These are phyloP conservation scores for Xylaria sp. DNA, from an alignment of 2,329 filamentous ascomycete species.

Conservation along the genomic window DNA sequence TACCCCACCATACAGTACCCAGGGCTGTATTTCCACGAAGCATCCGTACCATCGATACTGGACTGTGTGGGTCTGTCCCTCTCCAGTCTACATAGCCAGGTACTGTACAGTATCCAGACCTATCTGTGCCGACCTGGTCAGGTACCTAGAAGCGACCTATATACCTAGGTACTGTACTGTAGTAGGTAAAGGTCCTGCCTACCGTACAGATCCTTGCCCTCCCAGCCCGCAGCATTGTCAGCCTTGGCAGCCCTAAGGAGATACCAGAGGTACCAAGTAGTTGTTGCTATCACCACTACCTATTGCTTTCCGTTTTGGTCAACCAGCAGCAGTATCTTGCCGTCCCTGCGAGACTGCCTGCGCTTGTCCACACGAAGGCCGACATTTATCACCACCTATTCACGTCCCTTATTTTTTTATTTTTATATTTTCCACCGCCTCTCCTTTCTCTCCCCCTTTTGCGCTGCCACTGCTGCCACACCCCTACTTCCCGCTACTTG, in stretches of 20 bases:
- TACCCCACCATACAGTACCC: not conserved
- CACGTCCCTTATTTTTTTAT: slow-evolving; percentile 15
- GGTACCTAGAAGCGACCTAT: not conserved
- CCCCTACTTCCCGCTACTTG: not conserved
- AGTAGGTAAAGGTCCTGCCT: not conserved
- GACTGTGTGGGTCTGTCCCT: slow-evolving; percentile 23
- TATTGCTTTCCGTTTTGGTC: slow-evolving; percentile 43
- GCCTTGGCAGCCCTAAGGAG: slow-evolving; percentile 13
- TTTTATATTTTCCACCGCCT: not conserved
- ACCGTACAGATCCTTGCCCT: slow-evolving; percentile 34
- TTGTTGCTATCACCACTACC: slow-evolving; percentile 34
- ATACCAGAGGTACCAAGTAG: not conserved
- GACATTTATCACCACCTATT: slow-evolving; percentile 31
- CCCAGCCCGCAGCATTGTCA: slow-evolving; percentile 28
- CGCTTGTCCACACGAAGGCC: slow-evolving; percentile 31
- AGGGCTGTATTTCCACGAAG: not conserved
- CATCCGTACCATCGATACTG: slow-evolving; percentile 6
- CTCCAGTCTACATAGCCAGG: slow-evolving; percentile 20
- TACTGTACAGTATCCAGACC: not conserved
- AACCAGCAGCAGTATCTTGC: slow-evolving; percentile 34
- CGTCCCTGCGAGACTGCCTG: too few relatives aligned
- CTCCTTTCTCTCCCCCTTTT: slow-evolving; percentile 3
- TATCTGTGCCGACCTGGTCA: not conserved
- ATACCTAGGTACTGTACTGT: too few relatives aligned
- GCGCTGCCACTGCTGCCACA: slow-evolving; percentile 4